Evolutionary conservation across 2,329 filamentous ascomycete genomes (phyloP).

Genomic region (Zymoseptoria brevis): DNA sequence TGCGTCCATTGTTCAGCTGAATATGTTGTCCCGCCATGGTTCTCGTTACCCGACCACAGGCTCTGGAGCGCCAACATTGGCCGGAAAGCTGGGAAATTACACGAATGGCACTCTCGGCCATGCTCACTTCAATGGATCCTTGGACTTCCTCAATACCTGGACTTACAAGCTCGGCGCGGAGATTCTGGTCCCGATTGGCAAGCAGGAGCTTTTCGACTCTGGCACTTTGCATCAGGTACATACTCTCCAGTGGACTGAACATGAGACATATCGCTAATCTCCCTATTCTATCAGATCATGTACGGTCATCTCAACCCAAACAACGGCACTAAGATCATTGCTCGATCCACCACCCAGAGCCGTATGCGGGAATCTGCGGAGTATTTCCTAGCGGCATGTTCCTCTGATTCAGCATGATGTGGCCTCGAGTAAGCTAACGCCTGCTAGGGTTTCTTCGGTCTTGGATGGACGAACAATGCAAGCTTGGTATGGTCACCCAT

Average conservation of each 20-base stretch:
- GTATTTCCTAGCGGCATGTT: slow-evolving; percentile 57
- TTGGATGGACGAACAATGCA: slow-evolving; percentile 56
- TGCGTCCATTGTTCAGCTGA: slow-evolving; percentile 60
- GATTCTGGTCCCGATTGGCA: slow-evolving; percentile 64
- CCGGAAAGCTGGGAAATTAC: slow-evolving; percentile 50
- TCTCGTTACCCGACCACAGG: slow-evolving; percentile 62
- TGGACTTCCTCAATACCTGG: slow-evolving; percentile 64
- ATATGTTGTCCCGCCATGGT: slow-evolving; percentile 68
- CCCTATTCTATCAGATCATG: slow-evolving; percentile 63
- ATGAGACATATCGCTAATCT: background rate
- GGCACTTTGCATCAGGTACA: slow-evolving; percentile 54
- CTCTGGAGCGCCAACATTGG: slow-evolving; percentile 49
- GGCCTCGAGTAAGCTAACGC: background rate
- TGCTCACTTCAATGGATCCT: slow-evolving; percentile 47
- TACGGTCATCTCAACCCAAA: slow-evolving; percentile 62
- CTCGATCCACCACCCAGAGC: slow-evolving; percentile 66
- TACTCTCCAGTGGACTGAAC: background rate
- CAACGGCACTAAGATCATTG: slow-evolving; percentile 63
- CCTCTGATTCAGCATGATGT: background rate
- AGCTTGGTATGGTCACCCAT: slow-evolving; percentile 13
- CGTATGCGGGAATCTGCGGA: slow-evolving; percentile 71
- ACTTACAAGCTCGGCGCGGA: slow-evolving; percentile 61
- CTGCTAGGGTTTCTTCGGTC: slow-evolving; percentile 59
- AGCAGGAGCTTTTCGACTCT: slow-evolving; percentile 52
- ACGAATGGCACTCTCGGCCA: slow-evolving; percentile 26